These are phyloP conservation scores for Cardiospermum halicacabum DNA, from an alignment of 345 rosid species.

Conservation along the genomic window DNA sequence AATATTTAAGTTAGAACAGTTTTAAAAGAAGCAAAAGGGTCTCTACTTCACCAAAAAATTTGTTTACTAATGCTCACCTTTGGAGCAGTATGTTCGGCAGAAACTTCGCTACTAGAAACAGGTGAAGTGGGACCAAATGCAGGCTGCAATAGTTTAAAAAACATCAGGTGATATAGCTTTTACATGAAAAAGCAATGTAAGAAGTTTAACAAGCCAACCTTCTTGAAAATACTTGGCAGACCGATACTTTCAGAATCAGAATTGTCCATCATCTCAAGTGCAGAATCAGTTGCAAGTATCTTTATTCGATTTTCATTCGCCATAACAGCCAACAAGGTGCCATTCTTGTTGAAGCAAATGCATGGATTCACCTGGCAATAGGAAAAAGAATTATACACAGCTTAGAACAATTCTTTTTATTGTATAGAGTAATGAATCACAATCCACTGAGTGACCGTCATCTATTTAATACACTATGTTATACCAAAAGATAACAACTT, in stretches of 20 bases:
- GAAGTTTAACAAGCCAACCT: conserved; percentile 26
- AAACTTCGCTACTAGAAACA: conserved; percentile 6
- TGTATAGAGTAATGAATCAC: neutral
- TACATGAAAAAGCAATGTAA: conserved; percentile 2
- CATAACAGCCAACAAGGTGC: conserved; percentile 28
- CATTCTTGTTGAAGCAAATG: conserved; percentile 29
- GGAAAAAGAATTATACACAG: conserved; percentile 8
- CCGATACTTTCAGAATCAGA: conserved; percentile 18
- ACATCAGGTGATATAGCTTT: conserved; percentile 4
- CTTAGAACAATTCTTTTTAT: conserved; percentile 1
- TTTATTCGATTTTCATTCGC: conserved; percentile 27
- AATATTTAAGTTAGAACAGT: neutral
- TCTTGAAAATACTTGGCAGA: conserved; percentile 21
- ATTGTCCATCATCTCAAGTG: conserved; percentile 13
- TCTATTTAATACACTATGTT: neutral
- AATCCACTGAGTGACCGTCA: neutral
- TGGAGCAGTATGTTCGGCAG: conserved; percentile 13
- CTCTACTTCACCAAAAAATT: neutral
- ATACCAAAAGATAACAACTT: conserved; percentile 17
- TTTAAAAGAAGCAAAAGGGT: neutral
- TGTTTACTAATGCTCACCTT: conserved; percentile 15
- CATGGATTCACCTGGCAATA: conserved; percentile 31
- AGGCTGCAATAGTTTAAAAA: conserved; percentile 15
- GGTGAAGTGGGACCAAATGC: conserved; percentile 20
- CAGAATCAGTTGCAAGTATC: conserved; percentile 25